Conservation (phyloP, 148 eudicot species). For the Beta vulgaris region DNA sequence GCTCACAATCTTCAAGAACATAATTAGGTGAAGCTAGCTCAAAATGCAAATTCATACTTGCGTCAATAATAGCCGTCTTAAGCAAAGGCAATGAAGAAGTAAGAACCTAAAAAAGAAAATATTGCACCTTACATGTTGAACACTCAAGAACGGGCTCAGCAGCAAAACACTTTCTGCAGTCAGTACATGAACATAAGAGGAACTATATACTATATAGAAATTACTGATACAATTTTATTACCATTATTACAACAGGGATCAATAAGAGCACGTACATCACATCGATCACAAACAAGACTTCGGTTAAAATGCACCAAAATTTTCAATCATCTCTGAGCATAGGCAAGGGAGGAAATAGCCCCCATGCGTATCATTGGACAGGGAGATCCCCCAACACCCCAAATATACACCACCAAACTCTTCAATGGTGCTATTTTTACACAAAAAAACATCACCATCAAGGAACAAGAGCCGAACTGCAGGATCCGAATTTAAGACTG, state of each 20-base stretch:
- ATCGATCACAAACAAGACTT: constrained; percentile 5
- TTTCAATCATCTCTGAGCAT: constrained; percentile 1
- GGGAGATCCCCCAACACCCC: constrained; percentile 2
- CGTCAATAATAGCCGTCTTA: background rate
- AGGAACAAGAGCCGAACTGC: constrained; percentile 16
- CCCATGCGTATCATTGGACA: constrained; percentile 4
- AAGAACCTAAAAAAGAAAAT: too few species aligned
- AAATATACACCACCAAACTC: constrained; percentile 33
- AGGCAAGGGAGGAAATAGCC: background rate
- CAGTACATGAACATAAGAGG: background rate
- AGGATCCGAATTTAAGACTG: background rate
- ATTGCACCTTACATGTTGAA: background rate
- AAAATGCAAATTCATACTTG: background rate
- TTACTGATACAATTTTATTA: constrained; percentile 13
- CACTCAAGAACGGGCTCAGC: background rate
- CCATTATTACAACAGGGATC: constrained; percentile 13
- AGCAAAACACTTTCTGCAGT: background rate
- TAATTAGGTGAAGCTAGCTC: background rate
- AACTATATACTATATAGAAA: constrained; percentile 1
- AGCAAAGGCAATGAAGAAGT: background rate
- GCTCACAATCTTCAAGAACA: too few species aligned
- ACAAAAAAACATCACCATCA: constrained; percentile 13
- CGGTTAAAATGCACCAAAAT: constrained; percentile 12
- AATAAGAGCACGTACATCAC: constrained; percentile 1
- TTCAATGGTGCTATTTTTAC: constrained; percentile 2